Conservation (phyloP, 1,284 basidiomycete genomes). For the Cerioporus squamosus region DNA sequence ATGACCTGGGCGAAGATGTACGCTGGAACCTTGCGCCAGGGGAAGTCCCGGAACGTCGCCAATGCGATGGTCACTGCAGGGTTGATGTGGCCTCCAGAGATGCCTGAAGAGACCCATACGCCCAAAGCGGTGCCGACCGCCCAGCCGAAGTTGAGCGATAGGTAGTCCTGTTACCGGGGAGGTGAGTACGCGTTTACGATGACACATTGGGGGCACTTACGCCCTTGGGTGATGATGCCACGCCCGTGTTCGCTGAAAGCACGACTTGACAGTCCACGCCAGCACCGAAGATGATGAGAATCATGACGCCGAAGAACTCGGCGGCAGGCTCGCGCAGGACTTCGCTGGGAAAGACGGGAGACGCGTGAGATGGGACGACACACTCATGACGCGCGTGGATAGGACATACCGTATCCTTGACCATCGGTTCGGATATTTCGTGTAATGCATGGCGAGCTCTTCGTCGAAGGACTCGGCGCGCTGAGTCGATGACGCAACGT, state of each 20-base stretch:
- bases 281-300: constrained; percentile 68
- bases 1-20: constrained; percentile 76
- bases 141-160: constrained; percentile 71
- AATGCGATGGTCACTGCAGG: constrained; percentile 78
- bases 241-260: constrained; percentile 53
- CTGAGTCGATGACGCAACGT: constrained; percentile 5
- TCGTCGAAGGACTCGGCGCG: constrained; percentile 3
- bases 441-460: constrained; percentile 31
- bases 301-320: constrained; percentile 71
- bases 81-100: constrained; percentile 81
- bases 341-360: constrained; percentile 34
- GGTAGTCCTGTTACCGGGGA: constrained; percentile 47
- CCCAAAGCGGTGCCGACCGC: constrained; percentile 68
- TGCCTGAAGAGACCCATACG: constrained; percentile 67
- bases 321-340: constrained; percentile 64
- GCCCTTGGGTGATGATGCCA: constrained; percentile 60
- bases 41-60: constrained; percentile 74
- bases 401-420: constrained; percentile 53
- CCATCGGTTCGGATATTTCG: constrained; percentile 57
- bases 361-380: neutral
- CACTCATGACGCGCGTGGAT: neutral
- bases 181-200: constrained; percentile 9
- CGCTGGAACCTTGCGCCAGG: constrained; percentile 76
- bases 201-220: constrained; percentile 46
- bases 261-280: constrained; percentile 69